Base-by-base conservation (phyloP, 2,329 filamentous ascomycete genomes). In the Dactylellina parvicollis region DNA sequence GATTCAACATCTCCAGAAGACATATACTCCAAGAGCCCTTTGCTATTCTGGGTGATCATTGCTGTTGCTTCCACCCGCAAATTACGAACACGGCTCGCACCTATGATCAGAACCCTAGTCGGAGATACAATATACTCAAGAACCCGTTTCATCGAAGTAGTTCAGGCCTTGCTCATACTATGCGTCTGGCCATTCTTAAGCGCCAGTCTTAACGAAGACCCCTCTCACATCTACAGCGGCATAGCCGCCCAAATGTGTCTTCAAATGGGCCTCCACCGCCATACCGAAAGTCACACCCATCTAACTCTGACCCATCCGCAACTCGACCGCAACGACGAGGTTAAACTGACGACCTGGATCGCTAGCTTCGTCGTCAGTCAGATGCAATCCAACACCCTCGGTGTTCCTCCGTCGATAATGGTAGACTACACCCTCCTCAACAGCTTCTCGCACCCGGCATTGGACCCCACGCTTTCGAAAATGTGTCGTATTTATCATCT, bases 31-130 rank as follows among this genome's bases (percentile, higher is more conserved):
- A 54, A 44, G 16, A 42, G 60, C 30, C 47, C 60, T 3, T 26
- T 65, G 18, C 28, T 65, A 5, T 65, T 65, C 36, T 65, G 60
- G 60, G 60, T 65, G 0, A 65, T 65, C 18, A 65, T 65, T 26
- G 28, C 60, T 10, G 49, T 65, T 8, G 60, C 60, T 16, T 65
- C 60, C 2, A 65, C 60, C 3, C 60, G 60, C 10, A 65, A 54
- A 32, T 12, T 55, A 24, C 14, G 60, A 10, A 18, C 34, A 5
- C 30, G 60, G n/a, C 49, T 65, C 8, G 34, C 60, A n/a, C 60
- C 60, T 9, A 65, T 65, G 60, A 55, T 65, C 38, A 44, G 20
- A 24, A 16, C 60, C 8, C 46, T 65, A 22, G 60, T 55, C 46
- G 26, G 22, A 16, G 60, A 65, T 1, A 32, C 60, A 1, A 34